Evolutionary conservation across 345 rosid species (phyloP).

Genomic region (Murraya koenigii): DNA sequence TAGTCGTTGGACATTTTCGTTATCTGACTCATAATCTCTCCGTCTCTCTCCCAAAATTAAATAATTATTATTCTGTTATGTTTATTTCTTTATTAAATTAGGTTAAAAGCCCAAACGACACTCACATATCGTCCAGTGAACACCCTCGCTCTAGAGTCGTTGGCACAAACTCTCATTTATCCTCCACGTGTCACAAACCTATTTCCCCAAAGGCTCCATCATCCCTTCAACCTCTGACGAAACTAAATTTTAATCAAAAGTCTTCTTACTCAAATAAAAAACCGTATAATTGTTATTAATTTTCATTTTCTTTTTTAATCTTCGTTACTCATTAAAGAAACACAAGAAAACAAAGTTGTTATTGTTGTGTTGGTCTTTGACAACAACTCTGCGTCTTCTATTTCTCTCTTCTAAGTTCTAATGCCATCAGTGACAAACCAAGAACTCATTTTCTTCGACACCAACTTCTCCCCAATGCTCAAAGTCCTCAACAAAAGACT

Average conservation of each 20-base stretch:
- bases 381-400: slow-evolving; percentile 20
- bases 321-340: not conserved
- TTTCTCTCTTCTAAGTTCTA: not conserved
- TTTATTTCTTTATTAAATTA: not conserved
- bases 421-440: slow-evolving; percentile 18
- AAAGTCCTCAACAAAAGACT: slow-evolving; percentile 43
- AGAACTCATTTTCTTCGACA: slow-evolving; percentile 10
- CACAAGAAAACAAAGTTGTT: slow-evolving; percentile 4
- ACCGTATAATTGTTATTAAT: too few species aligned
- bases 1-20: slow-evolving; percentile 17
- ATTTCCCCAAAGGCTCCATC: slow-evolving; percentile 30
- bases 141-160: slow-evolving; percentile 31
- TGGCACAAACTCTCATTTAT: slow-evolving; percentile 18
- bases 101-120: slow-evolving; percentile 1
- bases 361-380: not conserved
- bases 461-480: slow-evolving; percentile 44
- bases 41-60: not conserved
- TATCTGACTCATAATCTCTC: not conserved
- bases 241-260: too few species aligned
- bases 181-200: slow-evolving; percentile 48
- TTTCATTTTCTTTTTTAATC: not conserved
- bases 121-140: not conserved
- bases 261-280: too few species aligned
- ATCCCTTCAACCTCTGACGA: not conserved
- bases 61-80: not conserved